Evolutionary conservation across 78 protist species (phyloP).

Genomic region (Chrysochromulina tobinii): DNA sequence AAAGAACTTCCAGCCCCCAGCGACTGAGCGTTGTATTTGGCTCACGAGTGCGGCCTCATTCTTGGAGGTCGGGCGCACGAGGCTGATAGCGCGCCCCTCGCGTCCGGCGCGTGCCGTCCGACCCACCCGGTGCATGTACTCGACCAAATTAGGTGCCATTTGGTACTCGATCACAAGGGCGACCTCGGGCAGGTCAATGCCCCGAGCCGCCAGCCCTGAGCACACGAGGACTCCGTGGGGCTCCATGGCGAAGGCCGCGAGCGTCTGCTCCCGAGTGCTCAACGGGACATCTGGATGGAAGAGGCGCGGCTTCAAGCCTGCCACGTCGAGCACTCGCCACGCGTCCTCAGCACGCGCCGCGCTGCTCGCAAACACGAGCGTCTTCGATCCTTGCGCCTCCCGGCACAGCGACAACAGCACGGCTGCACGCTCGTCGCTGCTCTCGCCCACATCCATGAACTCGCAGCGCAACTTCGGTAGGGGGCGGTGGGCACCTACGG

Average conservation of each 20-base stretch:
- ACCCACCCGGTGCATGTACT: slow-evolving; percentile 95
- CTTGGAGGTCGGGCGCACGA: no score
- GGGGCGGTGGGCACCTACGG: no score
- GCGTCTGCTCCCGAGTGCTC: not conserved
- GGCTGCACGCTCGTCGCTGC: no score
- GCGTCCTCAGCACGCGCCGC: no score
- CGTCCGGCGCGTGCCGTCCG: slow-evolving; percentile 96
- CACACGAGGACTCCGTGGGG: not conserved
- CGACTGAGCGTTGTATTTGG: no score
- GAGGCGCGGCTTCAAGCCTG: not conserved
- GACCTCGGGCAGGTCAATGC: slow-evolving; percentile 94
- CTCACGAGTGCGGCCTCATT: no score
- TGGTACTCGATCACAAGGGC: slow-evolving; percentile 91
- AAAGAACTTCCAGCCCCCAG: no score
- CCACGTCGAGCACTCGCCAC: not conserved
- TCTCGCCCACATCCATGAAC: no score
- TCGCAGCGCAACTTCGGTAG: no score
- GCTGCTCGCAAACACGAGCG: no score
- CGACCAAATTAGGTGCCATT: slow-evolving; percentile 67
- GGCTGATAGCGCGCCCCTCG: not conserved
- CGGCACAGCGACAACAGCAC: no score
- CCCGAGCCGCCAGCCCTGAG: slow-evolving; percentile 88
- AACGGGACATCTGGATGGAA: not conserved
- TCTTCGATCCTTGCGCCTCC: no score
- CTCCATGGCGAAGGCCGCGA: not conserved